Base-by-base conservation (phyloP, 306 rosid genomes). In the Parietaria judaica region DNA sequence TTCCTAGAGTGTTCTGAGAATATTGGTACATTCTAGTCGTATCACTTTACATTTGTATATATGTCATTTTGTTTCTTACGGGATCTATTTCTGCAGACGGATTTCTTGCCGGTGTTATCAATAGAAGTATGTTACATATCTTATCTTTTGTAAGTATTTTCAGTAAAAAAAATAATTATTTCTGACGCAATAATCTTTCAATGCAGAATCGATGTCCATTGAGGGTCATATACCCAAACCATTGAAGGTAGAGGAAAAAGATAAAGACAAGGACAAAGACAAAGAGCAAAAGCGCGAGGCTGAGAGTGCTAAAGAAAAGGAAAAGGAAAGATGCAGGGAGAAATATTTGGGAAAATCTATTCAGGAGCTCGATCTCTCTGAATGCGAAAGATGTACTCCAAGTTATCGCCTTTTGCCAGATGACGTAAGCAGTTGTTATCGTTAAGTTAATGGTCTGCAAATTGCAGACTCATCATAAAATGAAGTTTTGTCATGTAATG, bases 281-380 rank as follows among this genome's bases (percentile, higher is more conserved):
- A 90, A 71, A 76, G 87, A 86, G 71, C 85, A 61, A 37, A 87
- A 81, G 75, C 90, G 81, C 57, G 96, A 88, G 58, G 70, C 44
- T 61, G 96, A 88, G 72, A 92, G 80, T 70, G 65, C 71, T 72
- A 86, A 80, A 84, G 72, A 70, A 86, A 80, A 83, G 31, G 96
- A 88, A 70, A 92, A 85, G 79, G 97, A 94, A 70, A 78, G 88
- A 74, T 67, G 73, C 80, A 78, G 75, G 76, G 98, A 92, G 64
- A 94, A 88, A 70, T 88, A 88, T 77, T 60, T 79, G 82, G 81
- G 69, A 44, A 94, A 94, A 74, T 87, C 99, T 70, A 94, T 94
- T 74, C 96, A 84, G 81, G 99, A 94, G 76, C 97, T 94, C 47
- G 99, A 94, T 72, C 94, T 94, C 68, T 86, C 94, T 71, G 81